phyloP scores from a whole-genome alignment of 75 land plant genomes.

The Cupressus sempervirens region DNA sequence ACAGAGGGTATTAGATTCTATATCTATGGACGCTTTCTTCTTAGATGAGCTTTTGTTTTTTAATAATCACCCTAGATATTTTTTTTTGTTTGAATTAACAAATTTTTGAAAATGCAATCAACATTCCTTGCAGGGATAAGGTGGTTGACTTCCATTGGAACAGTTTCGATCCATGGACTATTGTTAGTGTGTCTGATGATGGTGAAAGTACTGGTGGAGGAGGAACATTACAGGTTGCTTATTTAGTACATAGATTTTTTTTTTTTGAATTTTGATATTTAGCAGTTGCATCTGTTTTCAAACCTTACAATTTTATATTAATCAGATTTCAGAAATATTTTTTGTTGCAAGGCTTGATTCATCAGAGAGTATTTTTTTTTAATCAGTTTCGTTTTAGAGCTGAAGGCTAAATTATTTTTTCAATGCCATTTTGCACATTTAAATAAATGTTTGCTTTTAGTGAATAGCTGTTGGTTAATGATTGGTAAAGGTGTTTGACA shows the following conservation, averaged over 20 bases:
- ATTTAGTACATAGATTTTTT: neutral
- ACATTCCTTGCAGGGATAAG: constrained; percentile 64
- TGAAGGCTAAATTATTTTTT: neutral
- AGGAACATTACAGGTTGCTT: constrained; percentile 84
- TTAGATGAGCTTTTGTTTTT: no score
- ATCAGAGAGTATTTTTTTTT: no score
- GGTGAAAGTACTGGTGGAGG: constrained; percentile 85
- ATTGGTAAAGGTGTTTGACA: neutral
- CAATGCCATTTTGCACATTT: neutral
- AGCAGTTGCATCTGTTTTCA: neutral
- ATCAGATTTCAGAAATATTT: neutral
- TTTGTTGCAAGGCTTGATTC: neutral
- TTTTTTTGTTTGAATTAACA: no score
- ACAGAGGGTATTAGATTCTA: neutral
- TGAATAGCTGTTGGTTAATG: neutral
- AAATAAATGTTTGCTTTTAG: neutral
- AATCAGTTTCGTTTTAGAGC: neutral
- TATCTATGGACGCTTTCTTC: neutral
- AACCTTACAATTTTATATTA: neutral
- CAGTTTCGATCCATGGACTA: constrained; percentile 89
- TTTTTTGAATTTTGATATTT: neutral
- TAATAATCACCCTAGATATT: no score
- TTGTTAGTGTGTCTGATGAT: constrained; percentile 97
- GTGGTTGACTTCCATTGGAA: constrained; percentile 98
- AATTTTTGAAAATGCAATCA: no score